phyloP scores from a whole-genome alignment of 148 eudicot species.

The Oxyria digyna region DNA sequence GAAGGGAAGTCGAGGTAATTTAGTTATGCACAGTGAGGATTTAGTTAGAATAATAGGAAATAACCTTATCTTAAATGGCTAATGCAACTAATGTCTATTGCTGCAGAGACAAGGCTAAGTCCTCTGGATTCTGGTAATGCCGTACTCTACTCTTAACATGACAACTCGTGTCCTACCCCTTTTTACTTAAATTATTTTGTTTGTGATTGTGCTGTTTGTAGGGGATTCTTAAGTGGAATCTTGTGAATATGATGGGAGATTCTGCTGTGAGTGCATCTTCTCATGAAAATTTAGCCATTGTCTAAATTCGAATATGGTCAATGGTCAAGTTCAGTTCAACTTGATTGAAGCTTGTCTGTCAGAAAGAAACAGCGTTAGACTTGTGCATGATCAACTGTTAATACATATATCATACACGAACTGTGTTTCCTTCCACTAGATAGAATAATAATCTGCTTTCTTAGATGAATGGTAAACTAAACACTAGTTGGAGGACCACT shows the following conservation, averaged over 20 bases:
- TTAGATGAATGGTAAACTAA: background rate
- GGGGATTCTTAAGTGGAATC: slow-evolving; percentile 12
- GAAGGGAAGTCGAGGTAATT: slow-evolving; percentile 59
- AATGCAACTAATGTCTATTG: background rate
- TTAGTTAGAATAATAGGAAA: background rate
- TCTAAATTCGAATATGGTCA: background rate
- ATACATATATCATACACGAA: background rate
- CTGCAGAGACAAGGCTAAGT: slow-evolving; percentile 6
- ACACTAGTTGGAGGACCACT: too few species aligned
- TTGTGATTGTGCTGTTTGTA: background rate
- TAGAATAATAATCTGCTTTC: background rate
- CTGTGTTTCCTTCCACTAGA: background rate
- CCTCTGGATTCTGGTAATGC: slow-evolving; percentile 9
- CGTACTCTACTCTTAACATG: background rate
- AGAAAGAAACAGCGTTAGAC: background rate
- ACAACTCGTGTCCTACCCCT: background rate
- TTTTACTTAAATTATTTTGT: background rate
- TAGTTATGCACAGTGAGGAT: background rate
- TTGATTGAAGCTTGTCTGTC: background rate
- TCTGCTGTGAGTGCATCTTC: background rate
- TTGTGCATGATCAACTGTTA: background rate
- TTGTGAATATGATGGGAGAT: background rate
- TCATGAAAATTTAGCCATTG: background rate
- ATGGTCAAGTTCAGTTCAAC: background rate
- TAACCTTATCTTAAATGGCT: background rate